These are phyloP conservation scores for Quercus robur DNA, from an alignment of 306 rosid genomes.

Conservation along the genomic window DNA sequence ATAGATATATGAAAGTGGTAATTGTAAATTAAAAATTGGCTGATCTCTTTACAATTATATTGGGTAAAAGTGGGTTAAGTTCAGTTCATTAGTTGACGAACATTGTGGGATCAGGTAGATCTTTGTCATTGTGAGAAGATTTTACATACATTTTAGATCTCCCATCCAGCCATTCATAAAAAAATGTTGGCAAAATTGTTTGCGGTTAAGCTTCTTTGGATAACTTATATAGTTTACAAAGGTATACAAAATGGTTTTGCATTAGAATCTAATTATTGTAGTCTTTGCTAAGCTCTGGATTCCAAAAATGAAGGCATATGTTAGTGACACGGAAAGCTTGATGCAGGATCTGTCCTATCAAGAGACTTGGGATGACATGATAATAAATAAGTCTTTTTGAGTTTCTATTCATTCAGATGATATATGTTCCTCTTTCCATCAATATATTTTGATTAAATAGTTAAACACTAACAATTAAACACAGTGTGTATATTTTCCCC, in stretches of 20 bases:
- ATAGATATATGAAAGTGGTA: not conserved
- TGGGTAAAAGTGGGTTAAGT: not conserved
- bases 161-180: not conserved
- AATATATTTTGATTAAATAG: not conserved
- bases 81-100: not conserved
- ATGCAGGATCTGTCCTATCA: slow-evolving; percentile 81
- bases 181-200: slow-evolving; percentile 1
- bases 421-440: not conserved
- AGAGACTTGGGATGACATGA: slow-evolving; percentile 99
- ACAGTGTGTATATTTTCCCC: too few species aligned
- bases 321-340: slow-evolving; percentile 93
- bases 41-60: not conserved
- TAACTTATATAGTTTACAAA: slow-evolving; percentile 5
- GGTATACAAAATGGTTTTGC: slow-evolving; percentile 13
- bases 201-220: not conserved
- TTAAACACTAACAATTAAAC: too few species aligned
- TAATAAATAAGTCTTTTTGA: slow-evolving; percentile 57
- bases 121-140: not conserved
- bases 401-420: not conserved
- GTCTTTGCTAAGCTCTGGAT: slow-evolving; percentile 93
- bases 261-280: slow-evolving; percentile 50
- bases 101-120: not conserved
- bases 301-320: slow-evolving; percentile 98
- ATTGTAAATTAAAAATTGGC: not conserved
- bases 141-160: not conserved